Conservation (phyloP, 2,329 filamentous ascomycete genomes). For the Diaporthe capsici region DNA sequence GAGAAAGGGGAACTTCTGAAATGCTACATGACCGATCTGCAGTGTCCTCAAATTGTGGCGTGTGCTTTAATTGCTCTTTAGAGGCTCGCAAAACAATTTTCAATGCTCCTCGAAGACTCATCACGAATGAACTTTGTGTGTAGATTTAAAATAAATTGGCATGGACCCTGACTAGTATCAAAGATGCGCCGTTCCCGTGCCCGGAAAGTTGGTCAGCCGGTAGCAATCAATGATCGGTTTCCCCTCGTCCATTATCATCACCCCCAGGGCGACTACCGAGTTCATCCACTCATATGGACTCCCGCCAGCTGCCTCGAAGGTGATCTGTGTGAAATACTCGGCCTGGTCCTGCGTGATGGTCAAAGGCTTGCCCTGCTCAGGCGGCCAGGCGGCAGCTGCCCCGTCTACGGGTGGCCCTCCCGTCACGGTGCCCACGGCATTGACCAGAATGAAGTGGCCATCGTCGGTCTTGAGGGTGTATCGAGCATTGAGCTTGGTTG, state of each 20-base stretch:
- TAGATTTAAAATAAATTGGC: neutral
- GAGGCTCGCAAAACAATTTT: too few relatives aligned
- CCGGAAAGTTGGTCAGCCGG: slow-evolving; percentile 45
- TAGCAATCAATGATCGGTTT: slow-evolving; percentile 45
- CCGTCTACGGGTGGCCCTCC: neutral
- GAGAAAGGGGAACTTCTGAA: too few relatives aligned
- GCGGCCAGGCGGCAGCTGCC: neutral
- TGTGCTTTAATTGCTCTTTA: too few relatives aligned
- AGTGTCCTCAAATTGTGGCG: too few relatives aligned
- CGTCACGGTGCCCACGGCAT: slow-evolving; percentile 39
- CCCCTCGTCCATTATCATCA: slow-evolving; percentile 45
- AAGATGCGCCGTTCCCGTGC: slow-evolving; percentile 9
- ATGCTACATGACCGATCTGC: too few relatives aligned
- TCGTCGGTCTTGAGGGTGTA: slow-evolving; percentile 45
- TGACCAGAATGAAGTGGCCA: slow-evolving; percentile 43
- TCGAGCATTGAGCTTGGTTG: slow-evolving; percentile 42
- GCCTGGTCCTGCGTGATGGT: slow-evolving; percentile 43
- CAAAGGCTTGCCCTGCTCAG: slow-evolving; percentile 10
- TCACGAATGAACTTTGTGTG: neutral
- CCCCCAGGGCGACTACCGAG: slow-evolving; percentile 42
- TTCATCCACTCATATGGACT: slow-evolving; percentile 46
- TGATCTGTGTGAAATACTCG: slow-evolving; percentile 46
- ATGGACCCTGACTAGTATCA: neutral
- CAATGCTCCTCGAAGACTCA: too few relatives aligned
- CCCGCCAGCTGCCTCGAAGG: slow-evolving; percentile 43